These are phyloP conservation scores for Russula sp. DNA, from an alignment of 768 basidiomycete genomes.

Conservation along the genomic window DNA sequence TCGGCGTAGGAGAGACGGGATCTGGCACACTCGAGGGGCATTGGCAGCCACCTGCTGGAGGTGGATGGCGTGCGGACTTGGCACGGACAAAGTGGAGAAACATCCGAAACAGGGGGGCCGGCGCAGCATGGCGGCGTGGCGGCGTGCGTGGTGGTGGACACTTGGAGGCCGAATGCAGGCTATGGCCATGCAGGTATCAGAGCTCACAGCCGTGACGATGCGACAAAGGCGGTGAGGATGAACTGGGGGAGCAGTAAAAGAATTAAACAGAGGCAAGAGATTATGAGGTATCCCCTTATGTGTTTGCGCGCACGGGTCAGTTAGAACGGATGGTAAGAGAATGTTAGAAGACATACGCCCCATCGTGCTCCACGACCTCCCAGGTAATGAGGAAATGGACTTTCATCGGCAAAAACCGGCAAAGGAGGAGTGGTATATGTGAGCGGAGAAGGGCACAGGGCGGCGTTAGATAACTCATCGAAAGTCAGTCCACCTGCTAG, in stretches of 20 bases:
- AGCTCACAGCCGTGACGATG: no score
- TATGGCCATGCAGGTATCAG: no score
- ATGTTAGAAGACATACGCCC: slow-evolving; percentile 59
- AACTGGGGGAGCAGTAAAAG: slow-evolving; percentile 69
- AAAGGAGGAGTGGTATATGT: neutral
- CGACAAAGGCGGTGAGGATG: slow-evolving; percentile 70
- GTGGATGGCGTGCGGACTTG: no score
- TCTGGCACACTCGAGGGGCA: no score
- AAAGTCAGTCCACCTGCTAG: no score
- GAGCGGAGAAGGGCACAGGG: neutral
- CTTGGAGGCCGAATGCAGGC: no score
- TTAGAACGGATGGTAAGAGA: neutral
- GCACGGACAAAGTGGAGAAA: no score
- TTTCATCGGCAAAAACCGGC: slow-evolving; percentile 33
- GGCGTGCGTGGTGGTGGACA: no score
- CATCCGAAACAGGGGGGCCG: no score
- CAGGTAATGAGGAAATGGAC: slow-evolving; percentile 93
- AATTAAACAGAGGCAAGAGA: slow-evolving; percentile 70
- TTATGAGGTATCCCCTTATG: slow-evolving; percentile 77
- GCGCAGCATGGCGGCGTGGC: no score
- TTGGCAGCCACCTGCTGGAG: no score
- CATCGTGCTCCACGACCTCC: slow-evolving; percentile 95
- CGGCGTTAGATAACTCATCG: slow-evolving; percentile 48
- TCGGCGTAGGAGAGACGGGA: no score
- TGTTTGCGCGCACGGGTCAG: neutral